Evolutionary conservation across 2,329 filamentous ascomycete species (phyloP), one percentile per base, ranked within the genome.

Genomic region (Colletotrichum paranaense): DNA sequence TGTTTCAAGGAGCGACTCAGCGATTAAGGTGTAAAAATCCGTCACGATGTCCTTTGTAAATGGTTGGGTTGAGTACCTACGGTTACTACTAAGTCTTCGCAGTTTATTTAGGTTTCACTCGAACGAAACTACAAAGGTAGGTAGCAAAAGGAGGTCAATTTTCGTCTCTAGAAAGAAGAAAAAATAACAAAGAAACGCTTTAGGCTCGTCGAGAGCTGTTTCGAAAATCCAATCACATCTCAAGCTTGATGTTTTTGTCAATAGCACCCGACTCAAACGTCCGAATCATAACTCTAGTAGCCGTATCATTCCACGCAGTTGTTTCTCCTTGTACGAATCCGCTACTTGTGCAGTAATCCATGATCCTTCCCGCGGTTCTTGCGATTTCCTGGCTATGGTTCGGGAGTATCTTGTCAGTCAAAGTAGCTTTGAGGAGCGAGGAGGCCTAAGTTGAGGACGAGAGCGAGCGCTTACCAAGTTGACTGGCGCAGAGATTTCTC

Each of bases 191-290:
- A 22, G 8, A 19, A 49, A 22, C 8, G 19, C 8, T n/a, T 49
- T 4, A 19, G 42, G 42, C 42, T 49, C 7, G 53, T 11, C 12
- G 16, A 28, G 12, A 28, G 22, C 22, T 24, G 53, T 26, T 12
- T 9, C 4, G 22, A 16, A 56, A 3, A n/a, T 2, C 53, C 53
- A 24, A 80, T 53, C 77, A 77, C 2, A 68, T 64, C 8, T 76
- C 38, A 73, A 87, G 81, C 12, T 28, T 66, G 4, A 70, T 22
- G 14, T 58, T 53, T 5, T n/a, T 22, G 6, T 62, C 59, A 9
- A 57, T 49, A 16, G 16, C 35, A 38, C 4, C 63, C 16, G 28
- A 58, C 22, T 62, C 7, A 38, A 70, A 70, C 19, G 55, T 53
- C 26, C 67, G 62, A 26, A 70, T 70, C 67, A 70, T 66, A 7